Percentiles rank a stretch among this genome's conserved stretches.
These are phyloP conservation scores for Cymbopogon flexuosus DNA, from an alignment of 202 grass and related monocot species.

Conservation along the genomic window DNA sequence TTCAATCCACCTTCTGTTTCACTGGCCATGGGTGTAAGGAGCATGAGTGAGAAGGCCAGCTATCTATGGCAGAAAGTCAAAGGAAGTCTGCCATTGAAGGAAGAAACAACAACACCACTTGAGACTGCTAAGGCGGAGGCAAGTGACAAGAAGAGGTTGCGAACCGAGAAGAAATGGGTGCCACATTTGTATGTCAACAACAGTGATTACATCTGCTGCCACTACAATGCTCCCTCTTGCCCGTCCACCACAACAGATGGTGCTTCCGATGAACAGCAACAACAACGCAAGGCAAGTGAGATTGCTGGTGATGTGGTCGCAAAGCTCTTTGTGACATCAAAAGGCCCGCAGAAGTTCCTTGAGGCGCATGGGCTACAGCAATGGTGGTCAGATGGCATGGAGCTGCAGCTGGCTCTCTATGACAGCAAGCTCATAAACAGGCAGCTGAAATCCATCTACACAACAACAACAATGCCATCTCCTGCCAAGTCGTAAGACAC, in stretches of 20 bases:
- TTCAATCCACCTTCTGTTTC: conserved; percentile 93
- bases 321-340: conserved; percentile 77
- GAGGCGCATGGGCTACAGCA: conserved; percentile 82
- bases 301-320: conserved; percentile 46
- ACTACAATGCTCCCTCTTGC: conserved; percentile 66
- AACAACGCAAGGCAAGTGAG: conserved; percentile 41
- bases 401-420: conserved; percentile 62
- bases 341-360: conserved; percentile 87
- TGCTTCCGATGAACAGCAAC: conserved; percentile 34
- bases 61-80: conserved; percentile 73
- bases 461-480: conserved; percentile 30
- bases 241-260: conserved; percentile 35
- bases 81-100: conserved; percentile 49
- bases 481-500: conserved; percentile 39
- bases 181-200: conserved; percentile 87
- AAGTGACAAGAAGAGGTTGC: conserved; percentile 49
- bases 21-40: conserved; percentile 73
- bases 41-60: conserved; percentile 70
- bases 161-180: conserved; percentile 68
- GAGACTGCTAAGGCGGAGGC: conserved; percentile 29
- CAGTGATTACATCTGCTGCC: conserved; percentile 88
- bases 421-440: conserved; percentile 86
- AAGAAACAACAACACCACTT: conserved; percentile 35
- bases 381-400: conserved; percentile 90
- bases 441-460: conserved; percentile 77